Conservation (phyloP, 176 grass and related monocot genomes). For the Eragrostis nindensis region DNA sequence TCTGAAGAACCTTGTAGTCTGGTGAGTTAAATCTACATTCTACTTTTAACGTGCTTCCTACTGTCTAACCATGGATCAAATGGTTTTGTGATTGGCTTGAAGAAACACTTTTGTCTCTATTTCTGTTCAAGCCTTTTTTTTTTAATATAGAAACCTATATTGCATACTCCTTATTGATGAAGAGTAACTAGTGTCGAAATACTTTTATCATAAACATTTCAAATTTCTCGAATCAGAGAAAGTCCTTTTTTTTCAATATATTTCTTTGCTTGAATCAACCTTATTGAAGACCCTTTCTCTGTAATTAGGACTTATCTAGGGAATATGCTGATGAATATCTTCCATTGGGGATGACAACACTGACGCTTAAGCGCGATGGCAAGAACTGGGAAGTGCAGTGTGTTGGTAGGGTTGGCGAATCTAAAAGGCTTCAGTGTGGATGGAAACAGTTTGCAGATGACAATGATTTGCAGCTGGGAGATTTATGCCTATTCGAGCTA, state of each 20-base stretch:
- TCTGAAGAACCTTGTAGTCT: background rate
- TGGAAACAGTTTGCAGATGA: slow-evolving; percentile 37
- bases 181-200: too few species aligned
- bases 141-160: too few species aligned
- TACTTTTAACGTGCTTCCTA: background rate
- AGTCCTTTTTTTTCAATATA: too few species aligned
- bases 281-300: background rate
- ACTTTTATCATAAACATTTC: too few species aligned
- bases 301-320: background rate
- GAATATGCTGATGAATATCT: slow-evolving; percentile 23
- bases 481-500: slow-evolving; percentile 57
- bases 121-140: too few species aligned
- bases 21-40: slow-evolving; percentile 30
- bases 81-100: too few species aligned
- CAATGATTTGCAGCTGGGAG: slow-evolving; percentile 42
- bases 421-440: background rate
- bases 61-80: too few species aligned
- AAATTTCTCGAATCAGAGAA: too few species aligned
- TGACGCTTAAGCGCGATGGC: background rate
- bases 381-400: slow-evolving; percentile 29
- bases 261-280: too few species aligned
- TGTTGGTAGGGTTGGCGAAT: background rate
- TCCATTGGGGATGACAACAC: background rate
- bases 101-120: too few species aligned
- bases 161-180: too few species aligned